These are phyloP conservation scores for Saitozyma podzolica DNA, from an alignment of 768 basidiomycete genomes.

Conservation along the genomic window DNA sequence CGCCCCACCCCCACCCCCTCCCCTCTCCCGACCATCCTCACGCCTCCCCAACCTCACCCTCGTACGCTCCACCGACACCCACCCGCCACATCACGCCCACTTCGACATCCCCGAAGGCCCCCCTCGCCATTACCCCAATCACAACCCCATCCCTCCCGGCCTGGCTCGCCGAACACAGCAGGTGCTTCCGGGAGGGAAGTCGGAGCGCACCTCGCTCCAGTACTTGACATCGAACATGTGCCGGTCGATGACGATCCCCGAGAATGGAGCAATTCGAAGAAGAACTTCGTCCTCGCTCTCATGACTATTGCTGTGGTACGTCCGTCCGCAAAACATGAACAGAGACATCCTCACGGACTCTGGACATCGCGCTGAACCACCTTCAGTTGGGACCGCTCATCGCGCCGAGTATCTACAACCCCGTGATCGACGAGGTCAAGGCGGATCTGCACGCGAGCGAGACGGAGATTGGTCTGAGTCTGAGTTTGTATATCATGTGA, in stretches of 20 bases:
- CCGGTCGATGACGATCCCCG: constrained; percentile 54
- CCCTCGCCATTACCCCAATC: neutral
- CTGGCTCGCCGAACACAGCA: neutral
- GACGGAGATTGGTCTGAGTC: constrained; percentile 47
- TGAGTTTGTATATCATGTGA: constrained; percentile 52
- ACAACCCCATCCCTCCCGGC: neutral
- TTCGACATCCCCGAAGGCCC: constrained; percentile 26
- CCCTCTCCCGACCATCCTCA: constrained; percentile 6
- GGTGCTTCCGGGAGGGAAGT: neutral
- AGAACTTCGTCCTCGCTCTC: constrained; percentile 36
- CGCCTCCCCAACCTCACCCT: constrained; percentile 3
- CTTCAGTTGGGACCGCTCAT: constrained; percentile 49
- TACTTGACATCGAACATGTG: constrained; percentile 53
- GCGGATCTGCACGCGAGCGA: constrained; percentile 46
- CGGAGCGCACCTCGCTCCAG: constrained; percentile 9
- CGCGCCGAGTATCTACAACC: constrained; percentile 52
- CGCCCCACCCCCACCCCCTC: constrained; percentile 8
- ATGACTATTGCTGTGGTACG: constrained; percentile 38
- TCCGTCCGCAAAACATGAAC: neutral
- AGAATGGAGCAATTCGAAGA: constrained; percentile 50
- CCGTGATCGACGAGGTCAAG: constrained; percentile 50
- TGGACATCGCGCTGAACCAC: neutral
- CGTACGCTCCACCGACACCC: constrained; percentile 4
- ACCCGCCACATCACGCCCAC: constrained; percentile 30
- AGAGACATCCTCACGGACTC: neutral